Percentiles rank a stretch among this genome's conserved stretches.
phyloP scores from a whole-genome alignment of 441 rosid species.

The Arabidopsis hybrid region DNA sequence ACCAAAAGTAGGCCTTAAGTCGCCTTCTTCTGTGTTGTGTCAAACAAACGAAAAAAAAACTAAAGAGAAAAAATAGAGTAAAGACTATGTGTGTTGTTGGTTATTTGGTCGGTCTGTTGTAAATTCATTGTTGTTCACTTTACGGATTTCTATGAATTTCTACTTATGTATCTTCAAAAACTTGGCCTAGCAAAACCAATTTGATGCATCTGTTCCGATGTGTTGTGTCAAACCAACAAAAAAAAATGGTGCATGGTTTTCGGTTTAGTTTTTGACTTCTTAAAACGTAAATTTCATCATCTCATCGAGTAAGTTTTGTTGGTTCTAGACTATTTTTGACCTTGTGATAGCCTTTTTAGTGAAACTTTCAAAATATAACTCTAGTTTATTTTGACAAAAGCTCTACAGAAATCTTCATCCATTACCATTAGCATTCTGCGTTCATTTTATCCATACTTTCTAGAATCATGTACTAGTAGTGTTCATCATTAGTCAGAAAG shows the following conservation, averaged over 20 bases:
- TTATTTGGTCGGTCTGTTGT: conserved; percentile 32
- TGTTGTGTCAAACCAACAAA: too few species aligned
- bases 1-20: conserved; percentile 30
- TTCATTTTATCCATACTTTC: not conserved
- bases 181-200: not conserved
- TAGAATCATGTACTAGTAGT: not conserved
- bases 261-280: too few species aligned
- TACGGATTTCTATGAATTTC: not conserved
- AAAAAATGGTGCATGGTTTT: too few species aligned
- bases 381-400: not conserved
- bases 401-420: not conserved
- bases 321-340: not conserved
- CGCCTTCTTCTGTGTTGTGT: conserved; percentile 35
- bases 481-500: not conserved
- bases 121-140: conserved; percentile 30
- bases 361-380: not conserved
- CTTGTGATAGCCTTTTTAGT: not conserved
- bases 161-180: conserved; percentile 3
- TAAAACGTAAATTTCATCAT: too few species aligned
- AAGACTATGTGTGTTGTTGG: conserved; percentile 24
- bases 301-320: too few species aligned
- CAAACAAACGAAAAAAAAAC: not conserved
- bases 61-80: not conserved
- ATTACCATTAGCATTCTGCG: not conserved
- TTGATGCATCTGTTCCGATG: not conserved